phyloP scores from a whole-genome alignment of 805 yeast genomes.

The Tetrapisispora nanseiensis region DNA sequence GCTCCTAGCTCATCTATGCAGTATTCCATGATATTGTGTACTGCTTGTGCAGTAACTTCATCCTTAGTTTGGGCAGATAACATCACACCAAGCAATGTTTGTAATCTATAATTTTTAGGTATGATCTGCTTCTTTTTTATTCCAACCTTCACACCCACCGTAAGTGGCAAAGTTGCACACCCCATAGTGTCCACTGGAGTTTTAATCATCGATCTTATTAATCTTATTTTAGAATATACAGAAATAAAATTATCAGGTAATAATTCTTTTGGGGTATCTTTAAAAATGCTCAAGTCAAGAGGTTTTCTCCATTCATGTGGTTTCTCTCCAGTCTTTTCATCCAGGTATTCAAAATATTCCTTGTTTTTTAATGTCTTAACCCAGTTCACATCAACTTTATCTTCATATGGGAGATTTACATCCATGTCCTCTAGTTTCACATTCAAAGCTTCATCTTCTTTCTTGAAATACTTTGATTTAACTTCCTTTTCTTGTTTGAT shows the following conservation, averaged over 20 bases:
- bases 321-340: conserved; percentile 15
- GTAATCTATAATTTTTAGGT: conserved; percentile 47
- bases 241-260: conserved; percentile 42
- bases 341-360: conserved; percentile 22
- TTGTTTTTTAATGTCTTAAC: conserved; percentile 21
- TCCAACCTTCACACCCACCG: conserved; percentile 26
- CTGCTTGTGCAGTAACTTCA: conserved; percentile 69
- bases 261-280: conserved; percentile 2
- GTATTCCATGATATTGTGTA: conserved; percentile 46
- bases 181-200: conserved; percentile 90
- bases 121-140: conserved; percentile 18
- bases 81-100: conserved; percentile 71
- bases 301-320: conserved; percentile 13
- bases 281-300: conserved; percentile 3
- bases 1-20: conserved; percentile 33
- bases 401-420: neutral
- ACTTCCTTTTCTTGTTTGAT: neutral
- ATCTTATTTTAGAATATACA: conserved; percentile 50
- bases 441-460: neutral
- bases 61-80: conserved; percentile 89
- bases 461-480: conserved; percentile 7
- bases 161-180: conserved; percentile 51
- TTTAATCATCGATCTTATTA: conserved; percentile 53
- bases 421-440: neutral
- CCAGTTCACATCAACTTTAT: conserved; percentile 17